phyloP scores from a whole-genome alignment of 257 asterid species.

The Ilex asprella region DNA sequence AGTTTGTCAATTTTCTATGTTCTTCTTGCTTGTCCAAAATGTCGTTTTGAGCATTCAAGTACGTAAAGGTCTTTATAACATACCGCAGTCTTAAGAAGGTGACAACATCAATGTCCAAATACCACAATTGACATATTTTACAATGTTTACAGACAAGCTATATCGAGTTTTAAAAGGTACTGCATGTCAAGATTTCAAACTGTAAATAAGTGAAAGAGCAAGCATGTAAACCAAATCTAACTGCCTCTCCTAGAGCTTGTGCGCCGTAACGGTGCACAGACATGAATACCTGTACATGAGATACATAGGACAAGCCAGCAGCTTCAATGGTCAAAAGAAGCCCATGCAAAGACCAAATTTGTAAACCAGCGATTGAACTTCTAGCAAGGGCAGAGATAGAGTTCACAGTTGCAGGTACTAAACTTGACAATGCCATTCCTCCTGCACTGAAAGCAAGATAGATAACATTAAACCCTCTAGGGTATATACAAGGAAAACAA shows the following conservation, averaged over 20 bases:
- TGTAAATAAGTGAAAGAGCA: background rate
- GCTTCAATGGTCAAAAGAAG: conserved; percentile 98
- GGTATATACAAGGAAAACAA: conserved; percentile 10
- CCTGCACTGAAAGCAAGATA: conserved; percentile 83
- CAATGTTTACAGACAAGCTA: background rate
- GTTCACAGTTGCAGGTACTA: conserved; percentile 93
- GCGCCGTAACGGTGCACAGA: background rate
- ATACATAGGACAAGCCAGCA: conserved; percentile 87
- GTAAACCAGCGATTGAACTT: conserved; percentile 66
- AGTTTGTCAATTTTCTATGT: too few relatives aligned
- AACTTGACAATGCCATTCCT: conserved; percentile 97
- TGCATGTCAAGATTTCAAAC: background rate
- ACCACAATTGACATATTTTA: too few relatives aligned
- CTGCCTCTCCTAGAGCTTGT: background rate
- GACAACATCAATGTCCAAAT: conserved; percentile 5
- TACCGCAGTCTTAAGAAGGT: conserved; percentile 11
- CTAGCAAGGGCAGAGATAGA: conserved; percentile 71
- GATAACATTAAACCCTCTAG: conserved; percentile 22
- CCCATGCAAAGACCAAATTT: conserved; percentile 97
- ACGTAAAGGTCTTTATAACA: conserved; percentile 7
- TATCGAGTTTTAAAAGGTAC: background rate
- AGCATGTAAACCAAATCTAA: conserved; percentile 5
- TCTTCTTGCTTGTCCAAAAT: too few relatives aligned
- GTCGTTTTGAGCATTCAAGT: too few relatives aligned
- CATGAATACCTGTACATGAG: conserved; percentile 89